Evolutionary conservation across 2,329 filamentous ascomycete genomes (phyloP), one percentile per base, ranked within the genome.

Genomic region (Aspergillus alliaceus): DNA sequence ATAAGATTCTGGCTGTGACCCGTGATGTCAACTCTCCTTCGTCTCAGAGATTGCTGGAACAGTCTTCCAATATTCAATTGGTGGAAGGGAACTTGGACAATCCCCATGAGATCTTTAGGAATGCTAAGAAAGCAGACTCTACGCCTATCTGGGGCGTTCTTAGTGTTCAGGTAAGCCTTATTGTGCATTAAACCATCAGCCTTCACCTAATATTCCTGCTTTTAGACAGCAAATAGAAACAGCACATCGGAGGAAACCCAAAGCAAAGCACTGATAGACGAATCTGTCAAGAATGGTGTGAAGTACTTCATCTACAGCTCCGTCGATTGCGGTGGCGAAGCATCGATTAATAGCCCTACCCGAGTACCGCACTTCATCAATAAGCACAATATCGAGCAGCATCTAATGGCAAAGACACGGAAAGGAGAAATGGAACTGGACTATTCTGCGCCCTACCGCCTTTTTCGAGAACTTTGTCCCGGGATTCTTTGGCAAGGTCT

Each of bases 261-360:
- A 69, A 86, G 86, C 53, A 85, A 80, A 39, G 77, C 72, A 0
- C 72, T 90, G 7, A 76, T 88, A 54, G 82, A 87, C 57, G 82
- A 79, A n/a, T 77, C 83, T 2, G 66, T 88, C 56, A 78, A 80
- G 25, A 70, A 82, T 25, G 77, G 78, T 12, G 82, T 89, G 37
- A 75, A 79, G 57, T 81, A 85, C 65, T 86, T 89, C 63, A 80
- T 90, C 44, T 89, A 88, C 72, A 82, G 79, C 29, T 84, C 80
- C 52, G 84, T 88, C 25, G 87, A 89, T 60, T 84, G 87, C 37
- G 84, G 85, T 42, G 85, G 86, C 46, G 79, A 83, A 37, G 72
- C 73, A 2, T 78, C 77, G 6, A 81, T 79, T 47, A 79, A 81
- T 64, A 77, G 79, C 4, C 75, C 79, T 0, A 88, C 86, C 0